Evolutionary conservation across 1,284 basidiomycete genomes (phyloP).

Genomic region (Ustilago sp.): DNA sequence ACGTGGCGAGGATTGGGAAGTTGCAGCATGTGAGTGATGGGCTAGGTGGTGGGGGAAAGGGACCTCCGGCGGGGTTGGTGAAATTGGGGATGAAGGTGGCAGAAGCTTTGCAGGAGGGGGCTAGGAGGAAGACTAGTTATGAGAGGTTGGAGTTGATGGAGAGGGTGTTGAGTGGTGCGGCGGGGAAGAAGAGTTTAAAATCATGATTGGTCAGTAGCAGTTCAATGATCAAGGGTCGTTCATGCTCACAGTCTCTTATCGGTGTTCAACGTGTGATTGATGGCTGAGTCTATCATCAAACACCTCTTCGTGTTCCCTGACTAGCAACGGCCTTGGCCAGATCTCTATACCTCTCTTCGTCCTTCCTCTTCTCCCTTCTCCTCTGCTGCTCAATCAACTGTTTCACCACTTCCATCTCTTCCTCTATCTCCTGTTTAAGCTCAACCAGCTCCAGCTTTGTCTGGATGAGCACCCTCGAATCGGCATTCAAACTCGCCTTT

Average conservation of each 20-base stretch:
- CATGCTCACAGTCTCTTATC: neutral
- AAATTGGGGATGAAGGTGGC: constrained; percentile 29
- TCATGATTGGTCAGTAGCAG: constrained; percentile 4
- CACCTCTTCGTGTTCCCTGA: constrained; percentile 20
- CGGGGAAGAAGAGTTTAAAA: neutral
- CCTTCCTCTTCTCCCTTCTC: constrained; percentile 15
- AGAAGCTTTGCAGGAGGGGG: constrained; percentile 33
- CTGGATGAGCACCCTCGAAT: constrained; percentile 29
- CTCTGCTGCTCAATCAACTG: neutral
- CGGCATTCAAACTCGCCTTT: constrained; percentile 35
- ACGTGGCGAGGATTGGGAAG: constrained; percentile 27
- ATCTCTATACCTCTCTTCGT: constrained; percentile 30
- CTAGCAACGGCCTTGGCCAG: constrained; percentile 23
- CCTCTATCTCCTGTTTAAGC: constrained; percentile 1
- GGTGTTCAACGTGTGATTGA: neutral
- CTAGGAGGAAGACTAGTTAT: constrained; percentile 36
- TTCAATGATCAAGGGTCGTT: neutral
- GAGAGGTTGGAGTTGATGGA: constrained; percentile 40
- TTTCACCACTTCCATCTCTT: constrained; percentile 14
- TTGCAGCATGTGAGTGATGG: constrained; percentile 15
- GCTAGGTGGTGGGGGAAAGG: constrained; percentile 3
- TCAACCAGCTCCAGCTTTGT: constrained; percentile 23
- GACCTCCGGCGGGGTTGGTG: constrained; percentile 16
- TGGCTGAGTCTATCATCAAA: neutral
- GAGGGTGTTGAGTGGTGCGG: constrained; percentile 1